Evolutionary conservation across 106 monocot species (phyloP).

Genomic region (Phalaenopsis equestris): DNA sequence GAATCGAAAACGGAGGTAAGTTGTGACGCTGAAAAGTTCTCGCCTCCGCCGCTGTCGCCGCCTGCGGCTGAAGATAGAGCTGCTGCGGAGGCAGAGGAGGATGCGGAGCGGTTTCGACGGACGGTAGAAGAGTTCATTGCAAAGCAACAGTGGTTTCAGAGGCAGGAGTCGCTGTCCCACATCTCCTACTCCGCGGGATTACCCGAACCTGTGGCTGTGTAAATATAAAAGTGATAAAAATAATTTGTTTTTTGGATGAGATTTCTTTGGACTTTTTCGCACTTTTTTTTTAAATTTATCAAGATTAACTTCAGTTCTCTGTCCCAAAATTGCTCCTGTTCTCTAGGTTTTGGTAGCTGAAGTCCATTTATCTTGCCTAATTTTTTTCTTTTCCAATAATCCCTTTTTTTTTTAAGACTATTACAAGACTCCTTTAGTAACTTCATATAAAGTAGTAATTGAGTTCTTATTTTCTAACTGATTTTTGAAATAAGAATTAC

Average conservation of each 20-base stretch:
- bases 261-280: background rate
- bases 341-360: no score
- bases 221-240: background rate
- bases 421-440: no score
- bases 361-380: no score
- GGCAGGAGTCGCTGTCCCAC: slow-evolving; percentile 40
- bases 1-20: slow-evolving; percentile 30
- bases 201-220: slow-evolving; percentile 3
- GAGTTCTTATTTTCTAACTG: no score
- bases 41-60: background rate
- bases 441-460: no score
- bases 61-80: background rate
- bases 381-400: no score
- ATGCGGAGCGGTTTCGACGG: slow-evolving; percentile 46
- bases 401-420: no score
- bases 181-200: slow-evolving; percentile 9
- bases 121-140: slow-evolving; percentile 59
- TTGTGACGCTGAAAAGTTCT: background rate
- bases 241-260: background rate
- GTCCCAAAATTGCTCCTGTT: background rate
- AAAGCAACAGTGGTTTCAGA: slow-evolving; percentile 51
- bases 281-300: background rate
- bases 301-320: background rate
- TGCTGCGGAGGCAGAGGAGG: slow-evolving; percentile 22
- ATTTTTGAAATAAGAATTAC: no score